Percentiles rank a stretch among this genome's conserved stretches.
Conservation (phyloP, 1,284 basidiomycete species). For the Cutaneotrichosporon spelunceum region DNA sequence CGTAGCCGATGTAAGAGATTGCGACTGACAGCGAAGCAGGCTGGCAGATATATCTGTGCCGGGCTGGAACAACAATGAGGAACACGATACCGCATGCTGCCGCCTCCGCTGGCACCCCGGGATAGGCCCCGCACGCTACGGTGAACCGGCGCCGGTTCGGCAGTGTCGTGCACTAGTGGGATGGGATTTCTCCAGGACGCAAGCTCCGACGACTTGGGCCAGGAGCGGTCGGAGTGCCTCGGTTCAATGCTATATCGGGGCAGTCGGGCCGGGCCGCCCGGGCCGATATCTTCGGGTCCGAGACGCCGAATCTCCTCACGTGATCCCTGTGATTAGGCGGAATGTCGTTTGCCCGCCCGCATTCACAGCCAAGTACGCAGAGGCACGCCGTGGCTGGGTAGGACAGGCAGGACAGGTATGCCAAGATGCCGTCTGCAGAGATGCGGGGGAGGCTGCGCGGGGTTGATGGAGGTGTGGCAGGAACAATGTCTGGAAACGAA, state of each 20-base stretch:
- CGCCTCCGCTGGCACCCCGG: no score
- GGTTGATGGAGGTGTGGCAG: background rate
- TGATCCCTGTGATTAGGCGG: background rate
- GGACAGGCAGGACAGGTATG: background rate
- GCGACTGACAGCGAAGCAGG: no score
- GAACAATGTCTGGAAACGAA: background rate
- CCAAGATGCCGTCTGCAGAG: background rate
- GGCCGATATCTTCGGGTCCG: background rate
- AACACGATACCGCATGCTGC: background rate
- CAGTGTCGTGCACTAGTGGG: background rate
- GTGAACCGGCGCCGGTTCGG: background rate
- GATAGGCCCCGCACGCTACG: background rate
- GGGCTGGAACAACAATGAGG: background rate
- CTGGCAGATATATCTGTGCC: background rate
- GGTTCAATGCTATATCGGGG: background rate
- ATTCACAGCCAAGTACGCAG: background rate
- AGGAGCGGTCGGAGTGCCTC: background rate
- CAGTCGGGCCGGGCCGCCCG: background rate
- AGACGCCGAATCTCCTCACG: background rate
- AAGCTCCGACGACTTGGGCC: background rate
- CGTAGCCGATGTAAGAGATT: no score
- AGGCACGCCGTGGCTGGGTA: background rate
- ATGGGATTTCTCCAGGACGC: background rate
- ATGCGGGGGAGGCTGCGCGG: background rate
- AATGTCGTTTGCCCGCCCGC: background rate